phyloP scores from a whole-genome alignment of 495 filamentous ascomycete species.

The Daldinia caldariorum region DNA sequence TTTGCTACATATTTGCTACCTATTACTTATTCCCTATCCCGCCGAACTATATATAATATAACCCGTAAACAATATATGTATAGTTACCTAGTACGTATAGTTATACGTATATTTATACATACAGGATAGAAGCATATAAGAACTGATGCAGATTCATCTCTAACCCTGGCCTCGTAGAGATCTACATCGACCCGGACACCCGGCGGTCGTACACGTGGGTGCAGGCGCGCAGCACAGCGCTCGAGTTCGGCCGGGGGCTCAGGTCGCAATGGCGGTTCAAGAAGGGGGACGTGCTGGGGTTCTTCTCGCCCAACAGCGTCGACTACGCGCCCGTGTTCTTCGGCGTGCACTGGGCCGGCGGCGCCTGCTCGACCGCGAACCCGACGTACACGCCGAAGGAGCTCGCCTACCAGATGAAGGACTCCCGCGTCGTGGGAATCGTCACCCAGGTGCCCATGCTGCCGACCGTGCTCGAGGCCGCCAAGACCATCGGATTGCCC shows the following conservation, averaged over 20 bases:
- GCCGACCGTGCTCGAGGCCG: conserved; percentile 70
- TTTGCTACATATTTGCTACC: neutral
- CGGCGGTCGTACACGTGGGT: conserved; percentile 77
- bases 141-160: neutral
- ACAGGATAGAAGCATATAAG: neutral
- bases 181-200: conserved; percentile 81
- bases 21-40: neutral
- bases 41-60: too few relatives aligned
- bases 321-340: conserved; percentile 77
- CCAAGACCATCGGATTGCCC: conserved; percentile 71
- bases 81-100: neutral
- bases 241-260: conserved; percentile 83
- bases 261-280: conserved; percentile 76
- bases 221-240: conserved; percentile 69
- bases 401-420: conserved; percentile 85
- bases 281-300: conserved; percentile 78
- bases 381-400: conserved; percentile 88
- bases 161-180: conserved; percentile 61
- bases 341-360: conserved; percentile 87
- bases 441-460: conserved; percentile 74
- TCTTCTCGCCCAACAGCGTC: conserved; percentile 79
- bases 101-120: neutral
- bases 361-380: conserved; percentile 82
- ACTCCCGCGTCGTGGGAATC: conserved; percentile 79
- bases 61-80: neutral